A percentile compares a stretch with the other conserved stretches of the same genome.
These are phyloP conservation scores for Penicillium brasilianum DNA, from an alignment of 2,329 filamentous ascomycete species.

Conservation along the genomic window DNA sequence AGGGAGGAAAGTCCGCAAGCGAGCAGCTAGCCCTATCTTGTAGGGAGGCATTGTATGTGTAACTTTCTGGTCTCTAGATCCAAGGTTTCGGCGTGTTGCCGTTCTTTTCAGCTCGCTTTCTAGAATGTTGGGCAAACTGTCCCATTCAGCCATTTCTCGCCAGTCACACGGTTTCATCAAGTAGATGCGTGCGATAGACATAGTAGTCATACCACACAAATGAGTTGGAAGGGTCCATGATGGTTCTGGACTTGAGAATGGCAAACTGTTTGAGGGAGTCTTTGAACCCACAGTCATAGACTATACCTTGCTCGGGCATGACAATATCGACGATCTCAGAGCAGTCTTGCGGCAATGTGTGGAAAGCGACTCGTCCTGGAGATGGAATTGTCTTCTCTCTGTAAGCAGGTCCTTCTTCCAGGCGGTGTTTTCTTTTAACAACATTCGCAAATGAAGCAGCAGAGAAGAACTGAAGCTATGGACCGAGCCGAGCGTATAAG, in stretches of 20 bases:
- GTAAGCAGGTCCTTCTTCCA: conserved; percentile 33
- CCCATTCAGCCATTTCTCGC: no score
- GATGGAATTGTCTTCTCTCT: conserved; percentile 5
- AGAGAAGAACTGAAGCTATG: not conserved
- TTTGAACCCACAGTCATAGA: not conserved
- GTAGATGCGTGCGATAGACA: no score
- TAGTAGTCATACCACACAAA: conserved; percentile 1
- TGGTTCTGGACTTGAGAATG: not conserved
- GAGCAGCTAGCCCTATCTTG: no score
- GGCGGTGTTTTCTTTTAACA: conserved; percentile 29
- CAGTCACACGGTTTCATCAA: no score
- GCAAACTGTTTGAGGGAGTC: not conserved
- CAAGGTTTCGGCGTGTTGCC: no score
- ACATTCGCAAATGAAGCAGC: conserved; percentile 4
- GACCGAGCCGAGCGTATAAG: no score
- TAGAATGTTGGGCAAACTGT: no score
- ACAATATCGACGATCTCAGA: not conserved
- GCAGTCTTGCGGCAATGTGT: not conserved
- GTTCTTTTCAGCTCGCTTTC: no score
- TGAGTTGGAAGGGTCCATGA: not conserved
- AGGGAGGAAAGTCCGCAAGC: no score
- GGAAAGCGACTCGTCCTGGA: not conserved
- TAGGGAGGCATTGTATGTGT: no score
- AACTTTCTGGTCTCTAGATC: no score
- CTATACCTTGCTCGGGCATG: conserved; percentile 2